Percentiles rank a stretch among this genome's conserved stretches.
Conservation (phyloP, 1,284 basidiomycete genomes). For the Pascua sp. region DNA sequence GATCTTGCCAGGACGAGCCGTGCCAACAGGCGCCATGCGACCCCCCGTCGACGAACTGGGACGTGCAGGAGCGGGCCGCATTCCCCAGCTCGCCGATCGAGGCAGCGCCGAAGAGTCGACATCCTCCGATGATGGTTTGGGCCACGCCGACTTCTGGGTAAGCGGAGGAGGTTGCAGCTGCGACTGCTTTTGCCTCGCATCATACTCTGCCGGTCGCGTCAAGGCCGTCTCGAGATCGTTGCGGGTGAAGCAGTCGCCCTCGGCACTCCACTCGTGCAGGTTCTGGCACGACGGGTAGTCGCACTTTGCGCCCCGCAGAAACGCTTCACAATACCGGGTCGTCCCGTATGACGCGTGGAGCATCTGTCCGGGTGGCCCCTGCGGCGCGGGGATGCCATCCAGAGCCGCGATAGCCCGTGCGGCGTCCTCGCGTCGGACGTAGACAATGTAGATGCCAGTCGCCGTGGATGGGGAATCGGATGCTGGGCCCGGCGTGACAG, state of each 20-base stretch:
- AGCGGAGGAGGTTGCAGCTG: conserved; percentile 28
- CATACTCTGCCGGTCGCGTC: conserved; percentile 44
- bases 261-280: conserved; percentile 96
- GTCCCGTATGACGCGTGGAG: conserved; percentile 95
- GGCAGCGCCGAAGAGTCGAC: conserved; percentile 59
- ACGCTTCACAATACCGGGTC: conserved; percentile 96
- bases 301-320: conserved; percentile 82
- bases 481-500: conserved; percentile 56
- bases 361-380: conserved; percentile 65
- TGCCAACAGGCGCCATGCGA: conserved; percentile 19
- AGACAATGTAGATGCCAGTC: conserved; percentile 93
- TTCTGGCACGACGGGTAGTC: conserved; percentile 74
- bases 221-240: conserved; percentile 81
- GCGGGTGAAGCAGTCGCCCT: conserved; percentile 93
- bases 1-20: conserved; percentile 35
- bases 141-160: conserved; percentile 31
- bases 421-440: conserved; percentile 91
- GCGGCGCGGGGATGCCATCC: conserved; percentile 82
- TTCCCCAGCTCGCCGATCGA: conserved; percentile 75
- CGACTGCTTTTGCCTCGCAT: conserved; percentile 42
- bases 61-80: conserved; percentile 16
- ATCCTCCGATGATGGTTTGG: conserved; percentile 40
- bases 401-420: conserved; percentile 87
- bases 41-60: conserved; percentile 9
- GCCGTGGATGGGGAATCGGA: conserved; percentile 48